A percentile compares a stretch with the other conserved stretches of the same genome.
Conservation (phyloP, 129 eudicot genomes). For the Flaveria linearis region DNA sequence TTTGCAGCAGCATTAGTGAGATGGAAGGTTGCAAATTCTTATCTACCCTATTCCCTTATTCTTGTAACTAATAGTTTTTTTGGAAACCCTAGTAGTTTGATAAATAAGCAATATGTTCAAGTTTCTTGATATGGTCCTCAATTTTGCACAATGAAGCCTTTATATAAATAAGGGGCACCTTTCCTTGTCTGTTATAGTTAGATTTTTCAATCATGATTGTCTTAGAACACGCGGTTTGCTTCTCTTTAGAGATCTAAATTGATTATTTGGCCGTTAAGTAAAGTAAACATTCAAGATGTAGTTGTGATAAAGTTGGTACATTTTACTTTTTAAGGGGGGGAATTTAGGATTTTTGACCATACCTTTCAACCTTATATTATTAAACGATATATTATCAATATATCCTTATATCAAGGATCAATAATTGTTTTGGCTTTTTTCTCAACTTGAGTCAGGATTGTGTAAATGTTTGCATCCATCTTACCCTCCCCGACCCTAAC, state of each 20-base stretch:
- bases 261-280: too few species aligned
- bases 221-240: neutral
- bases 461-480: too few species aligned
- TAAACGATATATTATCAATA: neutral
- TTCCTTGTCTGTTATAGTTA: neutral
- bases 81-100: neutral
- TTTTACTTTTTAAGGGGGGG: neutral
- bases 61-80: neutral
- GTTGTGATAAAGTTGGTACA: neutral
- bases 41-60: neutral
- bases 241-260: neutral
- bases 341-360: neutral
- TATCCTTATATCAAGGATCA: too few species aligned
- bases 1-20: neutral
- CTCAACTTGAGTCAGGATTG: too few species aligned
- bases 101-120: constrained; percentile 1
- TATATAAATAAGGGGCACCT: neutral
- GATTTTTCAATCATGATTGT: neutral
- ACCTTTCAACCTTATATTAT: neutral
- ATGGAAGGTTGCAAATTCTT: neutral
- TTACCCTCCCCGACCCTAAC: too few species aligned
- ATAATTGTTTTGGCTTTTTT: neutral
- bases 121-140: neutral
- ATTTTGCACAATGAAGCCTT: too few species aligned
- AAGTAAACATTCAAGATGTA: neutral